Evolutionary conservation across 352 stramenopile genomes (phyloP), one percentile per base, ranked within the genome.

Genomic region (Thalassiosira delicatula): DNA sequence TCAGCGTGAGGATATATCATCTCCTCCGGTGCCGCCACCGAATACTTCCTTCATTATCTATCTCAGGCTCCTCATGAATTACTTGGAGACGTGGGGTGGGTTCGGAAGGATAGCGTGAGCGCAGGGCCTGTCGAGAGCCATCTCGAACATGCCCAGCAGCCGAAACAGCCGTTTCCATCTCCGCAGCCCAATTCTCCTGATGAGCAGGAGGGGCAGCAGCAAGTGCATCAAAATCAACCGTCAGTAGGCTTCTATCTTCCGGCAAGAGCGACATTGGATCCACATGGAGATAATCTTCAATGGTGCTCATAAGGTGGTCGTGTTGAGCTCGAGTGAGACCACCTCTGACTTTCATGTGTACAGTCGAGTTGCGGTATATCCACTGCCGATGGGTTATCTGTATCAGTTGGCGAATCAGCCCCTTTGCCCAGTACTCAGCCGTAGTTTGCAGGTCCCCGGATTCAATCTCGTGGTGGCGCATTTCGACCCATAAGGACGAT

Each of bases 321-420:
- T 79, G 66, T 40, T 82, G 42, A 4, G 11, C 0, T 5, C 35
- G 9, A 0, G 79, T 71, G 3, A 65, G 23, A 7, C 67, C 60
- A 42, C 81, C 79, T n/a, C 9, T 7, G 9, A 35, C 25, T 23
- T 23, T 4, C 1, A 66, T 62, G 32, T 86, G 66, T 1, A 86
- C n/a, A 0, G 21, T 51, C 0, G 57, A 5, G 49, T 86, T 86
- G 0, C 59, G 25, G 33, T 73, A 79, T 0, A 82, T 27, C 71
- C 79, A 86, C 57, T 86, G 79, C 17, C 65, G 27, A 32, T 85
- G 78, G 1, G 72, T 78, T 3, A 81, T 73, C 23, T 54, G 27
- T 1, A 78, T 57, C 0, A 86, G 42, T 11, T 68, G 35, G 12
- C 63, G n/a, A 23, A 81, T 72, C 14, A 81, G 53, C 0, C 49